These are phyloP conservation scores for Pseudogymnoascus sp. DNA, from an alignment of 2,329 filamentous ascomycete genomes.

Conservation along the genomic window DNA sequence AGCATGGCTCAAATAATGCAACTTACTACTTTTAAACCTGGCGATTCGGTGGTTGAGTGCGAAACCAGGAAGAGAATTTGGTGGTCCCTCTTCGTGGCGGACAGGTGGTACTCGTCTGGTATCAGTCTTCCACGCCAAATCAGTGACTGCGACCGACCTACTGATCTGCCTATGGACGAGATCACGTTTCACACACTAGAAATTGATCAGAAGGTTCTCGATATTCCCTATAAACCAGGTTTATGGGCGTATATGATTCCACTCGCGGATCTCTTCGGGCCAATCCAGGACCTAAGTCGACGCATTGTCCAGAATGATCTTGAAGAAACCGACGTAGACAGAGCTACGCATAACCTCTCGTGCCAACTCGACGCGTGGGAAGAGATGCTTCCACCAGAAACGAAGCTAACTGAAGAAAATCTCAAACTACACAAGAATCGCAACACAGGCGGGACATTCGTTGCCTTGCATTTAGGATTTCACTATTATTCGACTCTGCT, in stretches of 20 bases:
- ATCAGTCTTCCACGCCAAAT: conserved; percentile 26
- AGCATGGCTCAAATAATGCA: conserved; percentile 11
- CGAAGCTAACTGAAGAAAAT: conserved; percentile 13
- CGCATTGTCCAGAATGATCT: conserved; percentile 17
- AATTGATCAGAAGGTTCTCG: neutral
- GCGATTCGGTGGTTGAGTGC: conserved; percentile 11
- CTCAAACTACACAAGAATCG: conserved; percentile 19
- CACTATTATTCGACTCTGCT: conserved; percentile 32
- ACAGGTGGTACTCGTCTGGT: conserved; percentile 27
- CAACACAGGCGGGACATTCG: conserved; percentile 27
- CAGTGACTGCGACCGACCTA: neutral
- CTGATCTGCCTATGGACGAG: conserved; percentile 26
- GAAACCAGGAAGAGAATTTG: conserved; percentile 25
- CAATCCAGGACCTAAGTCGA: conserved; percentile 29
- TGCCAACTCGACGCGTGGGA: conserved; percentile 12
- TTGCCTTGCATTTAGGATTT: conserved; percentile 31
- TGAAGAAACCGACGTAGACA: conserved; percentile 13
- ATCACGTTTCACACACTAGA: conserved; percentile 17
- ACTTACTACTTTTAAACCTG: neutral
- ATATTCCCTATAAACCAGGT: conserved; percentile 19
- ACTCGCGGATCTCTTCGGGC: conserved; percentile 27
- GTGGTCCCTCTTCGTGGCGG: conserved; percentile 28
- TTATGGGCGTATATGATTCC: conserved; percentile 31
- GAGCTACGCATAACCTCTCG: conserved; percentile 14
- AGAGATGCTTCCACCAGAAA: conserved; percentile 9